Base-by-base conservation (phyloP, 179 eudicot genomes). In the Nepenthes alata region DNA sequence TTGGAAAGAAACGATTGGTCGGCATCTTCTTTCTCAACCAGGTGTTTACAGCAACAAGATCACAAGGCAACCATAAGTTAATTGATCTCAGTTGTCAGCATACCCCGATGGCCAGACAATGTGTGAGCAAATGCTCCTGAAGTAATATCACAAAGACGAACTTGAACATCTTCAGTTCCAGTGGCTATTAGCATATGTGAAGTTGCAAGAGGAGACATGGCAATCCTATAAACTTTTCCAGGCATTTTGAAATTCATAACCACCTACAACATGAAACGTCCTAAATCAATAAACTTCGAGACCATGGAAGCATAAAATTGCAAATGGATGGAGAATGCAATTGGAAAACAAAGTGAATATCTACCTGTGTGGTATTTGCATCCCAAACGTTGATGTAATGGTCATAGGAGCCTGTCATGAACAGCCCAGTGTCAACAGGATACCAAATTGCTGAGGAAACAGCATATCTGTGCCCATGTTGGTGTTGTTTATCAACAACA, bases 71-170 rank as follows among this genome's bases (percentile, higher is more conserved):
- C 6, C 48, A 16, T 13, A 14, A 9, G 12, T 47, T 45, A 5
- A 25, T 49, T 16, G 3, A 35, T 60, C 15, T 25, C 38, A 59
- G 25, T 25, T 11, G 67, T 48, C 15, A 57, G 53, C 88, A 67
- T 86, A 93, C 98, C 98, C 70, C 95, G 98, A 77, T 93, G 98
- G 57, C 98, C 98, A 67, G 98, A 93, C 75, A 93, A 72, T 62
- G 98, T 93, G 66, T 93, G 98, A 69, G 96, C 71, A 74, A 93
- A 93, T 71, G 98, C 98, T 65, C 98, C 98, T 10, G 98, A 93
- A 63, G 93, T 80, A 79, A 93, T 86, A 82, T 93, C 98, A 70
- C 98, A 89, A 56, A 93, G 89, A 66, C 98, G 98, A 77, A 93
- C 96, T 82, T 93, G 98, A 71, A 93, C 98, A 83, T 93, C 98